A percentile compares a stretch with the other conserved stretches of the same genome.
phyloP scores from a whole-genome alignment of 2,329 filamentous ascomycete species.

The Aspergillus versicolor region DNA sequence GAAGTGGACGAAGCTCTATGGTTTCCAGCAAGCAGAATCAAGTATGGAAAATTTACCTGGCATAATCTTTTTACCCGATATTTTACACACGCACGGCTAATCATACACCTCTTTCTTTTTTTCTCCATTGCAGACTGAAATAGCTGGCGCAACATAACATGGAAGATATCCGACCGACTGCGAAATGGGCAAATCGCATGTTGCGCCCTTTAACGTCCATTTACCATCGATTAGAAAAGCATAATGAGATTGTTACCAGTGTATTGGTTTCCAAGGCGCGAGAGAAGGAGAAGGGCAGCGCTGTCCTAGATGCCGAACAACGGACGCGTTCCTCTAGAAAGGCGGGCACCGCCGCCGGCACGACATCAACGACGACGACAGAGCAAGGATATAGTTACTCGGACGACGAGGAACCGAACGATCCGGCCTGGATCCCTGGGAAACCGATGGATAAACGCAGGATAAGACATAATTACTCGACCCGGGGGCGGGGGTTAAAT shows the following conservation, averaged over 20 bases:
- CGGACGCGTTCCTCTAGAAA: constrained; percentile 6
- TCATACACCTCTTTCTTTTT: background rate
- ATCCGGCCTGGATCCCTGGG: constrained; percentile 43
- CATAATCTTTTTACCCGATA: background rate
- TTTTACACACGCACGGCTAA: background rate
- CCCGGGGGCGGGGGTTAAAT: constrained; percentile 24
- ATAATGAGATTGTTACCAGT: constrained; percentile 35
- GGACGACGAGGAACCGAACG: constrained; percentile 36
- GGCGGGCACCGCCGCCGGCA: background rate
- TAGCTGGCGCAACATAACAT: constrained; percentile 28
- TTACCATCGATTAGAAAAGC: constrained; percentile 41
- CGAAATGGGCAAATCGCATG: constrained; percentile 46
- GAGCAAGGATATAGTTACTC: constrained; percentile 25
- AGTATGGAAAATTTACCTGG: background rate
- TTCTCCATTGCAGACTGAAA: background rate
- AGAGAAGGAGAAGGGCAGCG: constrained; percentile 15
- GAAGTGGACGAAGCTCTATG: constrained; percentile 15
- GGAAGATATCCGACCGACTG: constrained; percentile 40
- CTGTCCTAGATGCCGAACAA: constrained; percentile 1
- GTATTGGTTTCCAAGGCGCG: constrained; percentile 24
- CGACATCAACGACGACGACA: background rate
- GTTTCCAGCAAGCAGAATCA: constrained; percentile 3
- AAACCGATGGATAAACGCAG: constrained; percentile 30
- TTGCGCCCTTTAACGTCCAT: constrained; percentile 43
- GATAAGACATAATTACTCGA: constrained; percentile 39